These are phyloP conservation scores for Picea abies DNA, from an alignment of 83 land plant species.

Conservation along the genomic window DNA sequence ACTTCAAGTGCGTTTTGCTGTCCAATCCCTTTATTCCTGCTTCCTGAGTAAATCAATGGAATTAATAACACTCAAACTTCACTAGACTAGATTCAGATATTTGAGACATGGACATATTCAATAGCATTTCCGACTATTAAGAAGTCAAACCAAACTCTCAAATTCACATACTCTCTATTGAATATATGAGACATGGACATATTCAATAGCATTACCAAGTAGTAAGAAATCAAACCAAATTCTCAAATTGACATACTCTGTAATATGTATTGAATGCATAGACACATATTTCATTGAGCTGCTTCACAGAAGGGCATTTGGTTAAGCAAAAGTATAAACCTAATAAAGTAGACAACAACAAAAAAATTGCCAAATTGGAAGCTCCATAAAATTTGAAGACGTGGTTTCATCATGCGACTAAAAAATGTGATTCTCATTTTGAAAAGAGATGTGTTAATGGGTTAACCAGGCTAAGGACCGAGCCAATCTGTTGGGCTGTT, in stretches of 20 bases:
- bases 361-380: neutral
- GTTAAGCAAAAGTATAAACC: neutral
- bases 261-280: neutral
- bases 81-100: neutral
- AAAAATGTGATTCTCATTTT: neutral
- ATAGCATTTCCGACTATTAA: neutral
- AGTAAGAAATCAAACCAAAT: neutral
- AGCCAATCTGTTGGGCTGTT: too few relatives aligned
- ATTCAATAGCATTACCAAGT: neutral
- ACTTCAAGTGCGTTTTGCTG: constrained; percentile 71
- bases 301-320: neutral
- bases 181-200: neutral
- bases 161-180: neutral
- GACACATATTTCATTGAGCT: neutral
- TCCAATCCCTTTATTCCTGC: constrained; percentile 59
- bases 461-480: neutral
- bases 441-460: neutral
- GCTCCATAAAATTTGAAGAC: neutral
- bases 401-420: neutral
- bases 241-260: neutral
- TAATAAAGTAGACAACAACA: neutral
- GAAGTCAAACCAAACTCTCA: neutral
- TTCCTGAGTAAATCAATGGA: constrained; percentile 30
- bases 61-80: neutral
- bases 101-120: neutral